Evolutionary conservation across 2,329 filamentous ascomycete species (phyloP), one percentile per base, ranked within the genome.

Genomic region (Aspergillus candidus): DNA sequence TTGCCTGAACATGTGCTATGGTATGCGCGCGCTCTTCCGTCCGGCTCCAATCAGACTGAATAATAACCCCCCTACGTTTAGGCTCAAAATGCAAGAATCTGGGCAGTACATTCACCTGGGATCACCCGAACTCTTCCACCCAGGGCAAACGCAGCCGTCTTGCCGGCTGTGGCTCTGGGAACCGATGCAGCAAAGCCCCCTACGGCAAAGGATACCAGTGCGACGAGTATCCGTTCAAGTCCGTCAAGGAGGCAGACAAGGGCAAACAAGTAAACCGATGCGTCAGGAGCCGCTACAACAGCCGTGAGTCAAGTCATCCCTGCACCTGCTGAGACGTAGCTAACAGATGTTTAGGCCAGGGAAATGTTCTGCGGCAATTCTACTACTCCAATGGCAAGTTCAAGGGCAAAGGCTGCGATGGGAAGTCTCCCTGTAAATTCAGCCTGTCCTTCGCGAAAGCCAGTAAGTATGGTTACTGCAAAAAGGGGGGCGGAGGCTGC

Each of bases 171-270:
- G 38, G 38, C 7, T 18, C 27, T 18, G 13, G 27, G 12, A 40
- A 40, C 38, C 30, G 38, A 33, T 40, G 38, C 30, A 40, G 38
- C 30, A 31, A 32, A 40, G 13, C 38, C 38, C 38, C 38, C 30
- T 40, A 40, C 13, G 38, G 38, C 38, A 33, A 18, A n/a, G 38
- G 30, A 7, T 40, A 40, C 29, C 38, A 40, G 30, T 40, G 38
- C 14, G 38, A 40, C 30, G 38, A 40, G 38, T 40, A 33, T 32
- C 38, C 38, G 8, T 40, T 40, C 38, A 40, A 40, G 38, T 40
- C 38, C 29, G 38, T 40, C 27, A 32, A 32, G 29, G 38, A 40
- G 38, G 27, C 38, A 32, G 38, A 40, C 14, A 31, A 32, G 14
- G 30, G 38, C 38, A 40, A 40, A 2, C 38, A 40, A 17, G 29